These are phyloP conservation scores for Croton setiger DNA, from an alignment of 441 rosid species.

Conservation along the genomic window DNA sequence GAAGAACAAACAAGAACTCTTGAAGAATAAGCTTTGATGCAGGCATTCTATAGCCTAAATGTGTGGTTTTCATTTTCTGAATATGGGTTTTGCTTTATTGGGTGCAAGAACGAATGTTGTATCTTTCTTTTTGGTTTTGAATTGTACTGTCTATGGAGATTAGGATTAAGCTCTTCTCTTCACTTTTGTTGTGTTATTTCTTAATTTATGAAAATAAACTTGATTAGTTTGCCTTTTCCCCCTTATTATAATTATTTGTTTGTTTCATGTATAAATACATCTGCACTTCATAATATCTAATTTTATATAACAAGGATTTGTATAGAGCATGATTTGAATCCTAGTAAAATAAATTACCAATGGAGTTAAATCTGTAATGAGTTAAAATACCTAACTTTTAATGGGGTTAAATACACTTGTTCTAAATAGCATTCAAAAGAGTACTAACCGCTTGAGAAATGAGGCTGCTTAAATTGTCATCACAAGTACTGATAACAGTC, in stretches of 20 bases:
- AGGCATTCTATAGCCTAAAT: background rate
- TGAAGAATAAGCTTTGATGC: background rate
- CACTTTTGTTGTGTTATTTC: conserved; percentile 1
- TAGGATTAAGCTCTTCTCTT: background rate
- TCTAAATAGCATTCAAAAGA: conserved; percentile 46
- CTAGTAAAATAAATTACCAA: no score
- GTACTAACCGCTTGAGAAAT: conserved; percentile 41
- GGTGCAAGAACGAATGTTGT: background rate
- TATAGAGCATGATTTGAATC: no score
- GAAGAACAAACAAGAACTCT: background rate
- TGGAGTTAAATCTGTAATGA: no score
- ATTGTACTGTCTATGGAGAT: background rate
- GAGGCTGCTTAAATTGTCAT: conserved; percentile 39
- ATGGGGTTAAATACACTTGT: background rate
- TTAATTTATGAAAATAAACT: background rate
- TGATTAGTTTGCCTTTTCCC: no score
- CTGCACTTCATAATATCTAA: no score
- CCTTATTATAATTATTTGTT: no score
- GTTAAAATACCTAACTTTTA: no score
- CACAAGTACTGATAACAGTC: conserved; percentile 37
- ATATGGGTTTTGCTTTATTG: background rate
- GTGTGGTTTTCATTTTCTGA: background rate
- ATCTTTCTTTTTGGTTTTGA: no score
- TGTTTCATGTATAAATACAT: no score
- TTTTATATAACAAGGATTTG: no score